Conservation (phyloP, 192 early-diverging fungal genomes). For the Rhizoclosmatium globosum region DNA sequence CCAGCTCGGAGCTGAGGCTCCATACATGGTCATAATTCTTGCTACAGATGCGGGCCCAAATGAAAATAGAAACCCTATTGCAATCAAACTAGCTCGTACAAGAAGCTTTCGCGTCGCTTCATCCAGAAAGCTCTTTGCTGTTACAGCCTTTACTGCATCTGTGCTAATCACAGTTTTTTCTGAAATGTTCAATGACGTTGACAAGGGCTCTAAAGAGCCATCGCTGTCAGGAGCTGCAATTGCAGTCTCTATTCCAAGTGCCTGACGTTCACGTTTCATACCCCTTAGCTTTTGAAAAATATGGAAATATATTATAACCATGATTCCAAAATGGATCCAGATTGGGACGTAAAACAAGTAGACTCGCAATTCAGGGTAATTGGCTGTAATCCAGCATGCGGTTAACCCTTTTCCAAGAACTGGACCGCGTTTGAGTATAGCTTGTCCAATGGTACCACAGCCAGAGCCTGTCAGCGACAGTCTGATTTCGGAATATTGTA, state of each 20-base stretch:
- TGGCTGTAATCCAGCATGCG: conserved; percentile 18
- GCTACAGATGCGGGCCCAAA: neutral
- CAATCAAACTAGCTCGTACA: neutral
- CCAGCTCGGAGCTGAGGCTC: neutral
- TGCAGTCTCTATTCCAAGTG: neutral
- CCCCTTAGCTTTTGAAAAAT: neutral
- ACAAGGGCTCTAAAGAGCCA: neutral
- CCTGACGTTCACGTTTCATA: neutral
- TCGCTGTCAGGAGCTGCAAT: neutral
- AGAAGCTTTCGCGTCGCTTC: neutral
- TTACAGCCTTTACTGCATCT: neutral
- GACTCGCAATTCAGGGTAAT: conserved; percentile 5
- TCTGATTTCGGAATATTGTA: neutral
- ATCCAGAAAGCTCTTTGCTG: too few relatives aligned
- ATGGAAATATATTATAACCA: neutral
- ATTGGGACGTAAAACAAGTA: conserved; percentile 14
- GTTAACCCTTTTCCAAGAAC: conserved; percentile 5
- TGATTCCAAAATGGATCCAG: conserved; percentile 14
- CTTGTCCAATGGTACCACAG: neutral
- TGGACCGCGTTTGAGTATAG: neutral
- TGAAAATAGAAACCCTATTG: neutral
- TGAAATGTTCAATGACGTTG: neutral
- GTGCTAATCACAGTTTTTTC: neutral
- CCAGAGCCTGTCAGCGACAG: neutral
- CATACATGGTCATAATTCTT: neutral